Conservation (phyloP, 306 rosid genomes). For the Glycine tomentella region DNA sequence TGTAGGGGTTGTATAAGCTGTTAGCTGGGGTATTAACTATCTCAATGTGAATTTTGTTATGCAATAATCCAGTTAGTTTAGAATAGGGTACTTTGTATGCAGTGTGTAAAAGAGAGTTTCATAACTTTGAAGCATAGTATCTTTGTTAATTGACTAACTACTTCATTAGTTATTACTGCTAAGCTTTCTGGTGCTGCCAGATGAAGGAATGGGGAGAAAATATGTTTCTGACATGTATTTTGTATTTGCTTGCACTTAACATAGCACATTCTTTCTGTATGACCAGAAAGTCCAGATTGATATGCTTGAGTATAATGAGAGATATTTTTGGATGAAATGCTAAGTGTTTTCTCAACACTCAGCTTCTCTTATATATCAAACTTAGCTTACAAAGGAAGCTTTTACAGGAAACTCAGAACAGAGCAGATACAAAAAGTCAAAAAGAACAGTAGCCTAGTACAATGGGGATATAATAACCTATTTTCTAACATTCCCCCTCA, state of each 20-base stretch:
- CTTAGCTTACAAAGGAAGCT: no score
- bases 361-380: no score
- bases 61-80: background rate
- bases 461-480: no score
- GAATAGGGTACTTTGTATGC: conserved; percentile 6
- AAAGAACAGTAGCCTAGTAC: no score
- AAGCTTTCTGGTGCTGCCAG: background rate
- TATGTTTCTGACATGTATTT: background rate
- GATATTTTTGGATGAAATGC: no score
- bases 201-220: background rate
- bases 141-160: background rate
- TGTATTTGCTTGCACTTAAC: background rate
- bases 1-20: background rate
- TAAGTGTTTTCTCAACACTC: no score
- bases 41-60: background rate
- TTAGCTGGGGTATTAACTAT: background rate
- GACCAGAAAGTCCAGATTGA: conserved; percentile 19
- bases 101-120: background rate
- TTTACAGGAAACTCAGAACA: no score
- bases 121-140: background rate
- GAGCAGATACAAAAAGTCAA: no score
- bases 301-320: background rate
- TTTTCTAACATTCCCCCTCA: no score
- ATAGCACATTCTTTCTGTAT: background rate
- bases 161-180: background rate